phyloP scores from a whole-genome alignment of 768 basidiomycete genomes.

The Strobilomyces dryophilus region DNA sequence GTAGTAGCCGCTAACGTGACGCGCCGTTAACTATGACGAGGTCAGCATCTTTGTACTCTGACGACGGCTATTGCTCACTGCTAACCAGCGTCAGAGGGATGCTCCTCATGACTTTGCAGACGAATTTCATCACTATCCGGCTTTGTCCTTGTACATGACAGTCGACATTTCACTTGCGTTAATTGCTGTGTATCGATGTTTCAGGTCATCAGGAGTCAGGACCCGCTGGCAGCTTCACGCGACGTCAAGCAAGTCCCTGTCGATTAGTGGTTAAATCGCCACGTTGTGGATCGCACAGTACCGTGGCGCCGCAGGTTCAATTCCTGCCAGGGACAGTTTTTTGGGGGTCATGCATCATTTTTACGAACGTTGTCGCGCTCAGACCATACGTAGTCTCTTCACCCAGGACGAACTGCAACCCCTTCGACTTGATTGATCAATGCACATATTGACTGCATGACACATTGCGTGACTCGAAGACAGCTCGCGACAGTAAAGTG shows the following conservation, averaged over 20 bases:
- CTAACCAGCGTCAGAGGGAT: no score
- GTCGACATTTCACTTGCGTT: neutral
- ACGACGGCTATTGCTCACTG: no score
- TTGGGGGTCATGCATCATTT: neutral
- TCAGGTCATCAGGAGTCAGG: neutral
- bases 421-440: neutral
- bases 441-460: neutral
- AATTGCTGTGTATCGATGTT: neutral
- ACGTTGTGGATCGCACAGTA: conserved; percentile 35
- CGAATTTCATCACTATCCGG: neutral
- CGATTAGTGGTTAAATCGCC: conserved; percentile 43
- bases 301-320: conserved; percentile 38
- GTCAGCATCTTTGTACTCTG: no score
- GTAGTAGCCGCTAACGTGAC: no score
- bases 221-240: neutral
- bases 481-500: neutral
- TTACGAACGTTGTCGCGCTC: neutral
- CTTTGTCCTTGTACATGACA: neutral
- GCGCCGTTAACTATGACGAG: no score
- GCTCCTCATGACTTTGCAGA: no score
- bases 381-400: neutral
- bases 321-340: conserved; percentile 36
- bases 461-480: neutral
- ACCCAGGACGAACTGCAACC: neutral
- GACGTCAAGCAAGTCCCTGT: conserved; percentile 28